These are phyloP conservation scores for Oryza coarctata DNA, from an alignment of 176 grass and related monocot genomes.

Conservation along the genomic window DNA sequence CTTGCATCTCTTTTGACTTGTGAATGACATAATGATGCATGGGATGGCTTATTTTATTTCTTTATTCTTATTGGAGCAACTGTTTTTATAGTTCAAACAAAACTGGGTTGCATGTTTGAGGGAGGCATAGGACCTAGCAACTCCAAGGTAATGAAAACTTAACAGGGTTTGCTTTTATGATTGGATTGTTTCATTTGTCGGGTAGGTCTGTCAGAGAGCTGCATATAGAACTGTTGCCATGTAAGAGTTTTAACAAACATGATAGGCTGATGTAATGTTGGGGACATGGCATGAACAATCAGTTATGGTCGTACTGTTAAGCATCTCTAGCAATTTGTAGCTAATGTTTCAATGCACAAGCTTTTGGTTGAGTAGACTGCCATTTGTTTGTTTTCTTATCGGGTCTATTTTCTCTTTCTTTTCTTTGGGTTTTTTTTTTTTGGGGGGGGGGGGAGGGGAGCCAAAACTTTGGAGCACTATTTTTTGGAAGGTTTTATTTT, in stretches of 20 bases:
- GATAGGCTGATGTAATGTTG: not conserved
- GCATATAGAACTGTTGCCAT: not conserved
- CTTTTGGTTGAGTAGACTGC: conserved; percentile 1
- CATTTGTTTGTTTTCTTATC: not conserved
- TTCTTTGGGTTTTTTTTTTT: too few relatives aligned
- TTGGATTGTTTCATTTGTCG: not conserved
- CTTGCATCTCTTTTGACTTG: conserved; percentile 3
- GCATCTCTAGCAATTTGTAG: conserved; percentile 1
- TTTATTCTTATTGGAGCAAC: conserved; percentile 2
- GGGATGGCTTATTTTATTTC: not conserved
- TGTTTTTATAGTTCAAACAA: not conserved
- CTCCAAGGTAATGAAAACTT: not conserved
- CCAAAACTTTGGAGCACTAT: not conserved
- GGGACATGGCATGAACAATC: not conserved
- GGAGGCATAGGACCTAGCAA: not conserved
- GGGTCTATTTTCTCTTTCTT: not conserved
- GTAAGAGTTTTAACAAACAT: not conserved
- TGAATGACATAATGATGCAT: not conserved
- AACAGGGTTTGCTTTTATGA: not conserved
- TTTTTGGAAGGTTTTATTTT: not conserved
- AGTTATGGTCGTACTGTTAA: not conserved
- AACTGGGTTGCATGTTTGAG: not conserved
- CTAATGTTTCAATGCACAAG: not conserved
- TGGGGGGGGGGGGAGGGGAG: too few relatives aligned
- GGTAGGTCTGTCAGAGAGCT: not conserved